Base-by-base conservation (phyloP, 2,329 filamentous ascomycete genomes). In the Phialophora chinensis region DNA sequence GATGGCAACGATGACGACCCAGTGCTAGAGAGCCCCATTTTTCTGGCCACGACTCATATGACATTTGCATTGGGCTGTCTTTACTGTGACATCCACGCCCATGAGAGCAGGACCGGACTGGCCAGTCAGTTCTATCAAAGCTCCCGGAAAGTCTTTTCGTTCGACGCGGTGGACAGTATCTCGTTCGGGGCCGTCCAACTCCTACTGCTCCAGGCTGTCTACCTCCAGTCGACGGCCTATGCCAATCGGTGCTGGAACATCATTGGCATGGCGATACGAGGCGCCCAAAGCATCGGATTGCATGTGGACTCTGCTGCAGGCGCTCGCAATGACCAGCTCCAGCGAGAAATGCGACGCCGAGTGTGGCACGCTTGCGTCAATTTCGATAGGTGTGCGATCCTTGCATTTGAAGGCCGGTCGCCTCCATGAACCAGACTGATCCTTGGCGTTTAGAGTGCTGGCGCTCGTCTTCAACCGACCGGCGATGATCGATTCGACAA, bases 231-330 rank as follows among this genome's bases (percentile, higher is more conserved):
- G 50, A 84, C 82, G 0, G 77, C 81, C 12, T 78, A 79, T 11
- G 79, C 80, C 0, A 79, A 83, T 63, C 79, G 82, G 66, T 83
- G 81, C 1, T 85, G 82, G 83, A 83, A 84, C 73, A 77, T 81
- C 2, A 79, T 82, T 0, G 82, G 82, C 0, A 74, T 80, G 4
- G 81, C 82, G 0, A 78, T 83, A 17, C 76, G 82, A 1, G 82
- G 79, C 20, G 82, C 83, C 0, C 81, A 84, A 58, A 79, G 80
- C 0, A 62, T 84, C 2, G 82, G 81, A 0, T 71, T 84, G 25
- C 81, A 84, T 59, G 71, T 82, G 3, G 65, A 64, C 3, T 73
- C 62, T 27, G 73, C 72, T 4, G 71, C 29, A 6, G 10, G n/a
- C 29, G 20, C 50, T 23, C 72, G 44, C 71, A 8, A 0, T 31